Evolutionary conservation across 371 early-diverging fungal species (phyloP).

Genomic region (Fennellomyces sp.): DNA sequence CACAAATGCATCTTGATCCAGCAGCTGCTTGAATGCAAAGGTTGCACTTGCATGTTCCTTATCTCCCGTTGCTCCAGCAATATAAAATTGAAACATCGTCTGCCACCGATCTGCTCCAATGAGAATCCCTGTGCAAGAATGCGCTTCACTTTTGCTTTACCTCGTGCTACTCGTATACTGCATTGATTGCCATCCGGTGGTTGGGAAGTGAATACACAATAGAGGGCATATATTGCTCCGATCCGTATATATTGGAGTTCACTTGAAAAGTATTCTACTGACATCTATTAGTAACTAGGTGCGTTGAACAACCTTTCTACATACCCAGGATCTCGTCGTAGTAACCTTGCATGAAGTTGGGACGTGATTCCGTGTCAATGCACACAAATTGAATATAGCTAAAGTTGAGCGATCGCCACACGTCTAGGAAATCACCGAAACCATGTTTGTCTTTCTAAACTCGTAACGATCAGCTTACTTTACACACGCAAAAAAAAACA

Average conservation of each 20-base stretch:
- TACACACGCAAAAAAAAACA: too few species aligned
- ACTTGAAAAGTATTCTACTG: slow-evolving; percentile 5
- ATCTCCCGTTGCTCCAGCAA: background rate
- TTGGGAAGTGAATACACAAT: slow-evolving; percentile 8
- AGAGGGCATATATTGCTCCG: slow-evolving; percentile 8
- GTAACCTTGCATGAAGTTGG: slow-evolving; percentile 8
- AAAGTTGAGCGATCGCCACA: slow-evolving; percentile 1
- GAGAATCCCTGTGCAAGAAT: too few species aligned
- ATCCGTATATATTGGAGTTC: background rate
- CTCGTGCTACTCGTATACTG: slow-evolving; percentile 1
- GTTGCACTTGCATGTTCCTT: slow-evolving; percentile 4
- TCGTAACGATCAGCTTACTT: too few species aligned
- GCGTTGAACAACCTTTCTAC: too few species aligned
- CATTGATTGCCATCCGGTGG: background rate
- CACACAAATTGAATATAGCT: background rate
- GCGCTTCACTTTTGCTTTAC: background rate
- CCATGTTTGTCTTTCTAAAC: background rate
- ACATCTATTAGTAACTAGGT: too few species aligned
- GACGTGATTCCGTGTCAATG: slow-evolving; percentile 8
- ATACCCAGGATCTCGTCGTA: slow-evolving; percentile 5
- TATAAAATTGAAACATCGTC: background rate
- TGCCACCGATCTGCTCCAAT: slow-evolving; percentile 3
- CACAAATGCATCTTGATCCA: slow-evolving; percentile 1
- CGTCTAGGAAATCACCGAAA: background rate
- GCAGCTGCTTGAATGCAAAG: slow-evolving; percentile 1